phyloP scores from a whole-genome alignment of 1,139 yeast genomes.

The Nakaseomyces kungkrabaensis region DNA sequence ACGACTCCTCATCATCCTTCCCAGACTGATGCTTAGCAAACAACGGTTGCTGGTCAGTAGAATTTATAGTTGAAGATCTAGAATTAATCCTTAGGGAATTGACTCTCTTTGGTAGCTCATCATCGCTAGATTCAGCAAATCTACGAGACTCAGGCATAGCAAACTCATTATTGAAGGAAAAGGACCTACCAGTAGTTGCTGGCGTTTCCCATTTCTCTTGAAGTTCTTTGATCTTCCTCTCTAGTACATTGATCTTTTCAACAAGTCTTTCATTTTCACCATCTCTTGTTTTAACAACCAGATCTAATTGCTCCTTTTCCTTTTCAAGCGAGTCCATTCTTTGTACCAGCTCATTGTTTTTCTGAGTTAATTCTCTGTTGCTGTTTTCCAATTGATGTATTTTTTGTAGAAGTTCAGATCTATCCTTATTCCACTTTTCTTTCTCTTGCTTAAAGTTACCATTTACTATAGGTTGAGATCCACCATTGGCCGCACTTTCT shows the following conservation, averaged over 20 bases:
- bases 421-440: slow-evolving; percentile 1
- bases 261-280: neutral
- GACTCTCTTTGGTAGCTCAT: slow-evolving; percentile 4
- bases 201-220: neutral
- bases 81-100: slow-evolving; percentile 4
- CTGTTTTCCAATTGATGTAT: slow-evolving; percentile 7
- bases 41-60: neutral
- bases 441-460: neutral
- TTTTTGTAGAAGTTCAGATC: slow-evolving; percentile 9
- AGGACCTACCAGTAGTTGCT: neutral
- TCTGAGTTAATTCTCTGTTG: neutral
- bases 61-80: neutral
- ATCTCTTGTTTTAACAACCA: neutral
- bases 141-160: slow-evolving; percentile 4
- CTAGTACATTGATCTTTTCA: neutral
- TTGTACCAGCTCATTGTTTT: neutral
- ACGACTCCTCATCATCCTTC: slow-evolving; percentile 22
- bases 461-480: neutral
- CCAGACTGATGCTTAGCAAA: neutral
- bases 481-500: neutral
- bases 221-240: neutral
- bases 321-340: neutral
- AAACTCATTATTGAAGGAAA: neutral
- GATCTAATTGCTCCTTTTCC: neutral
- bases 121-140: slow-evolving; percentile 6